A percentile compares a stretch with the other conserved stretches of the same genome.
Evolutionary conservation across 106 monocot species (phyloP).

Genomic region (Dioscorea alata): DNA sequence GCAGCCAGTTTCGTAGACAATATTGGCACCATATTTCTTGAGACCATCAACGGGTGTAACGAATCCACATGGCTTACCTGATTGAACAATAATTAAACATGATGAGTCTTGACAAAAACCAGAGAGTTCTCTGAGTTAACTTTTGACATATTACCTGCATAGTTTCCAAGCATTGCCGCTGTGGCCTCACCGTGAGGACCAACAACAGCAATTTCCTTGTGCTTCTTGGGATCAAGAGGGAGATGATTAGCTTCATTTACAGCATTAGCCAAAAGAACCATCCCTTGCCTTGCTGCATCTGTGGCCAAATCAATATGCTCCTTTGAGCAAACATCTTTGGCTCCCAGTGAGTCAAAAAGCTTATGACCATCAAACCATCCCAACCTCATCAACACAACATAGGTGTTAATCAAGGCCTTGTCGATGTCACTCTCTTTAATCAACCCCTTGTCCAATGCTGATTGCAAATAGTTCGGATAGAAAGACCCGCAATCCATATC

Average conservation of each 20-base stretch:
- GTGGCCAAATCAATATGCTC: conserved; percentile 16
- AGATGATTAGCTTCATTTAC: neutral
- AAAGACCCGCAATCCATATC: conserved; percentile 49
- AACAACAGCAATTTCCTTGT: conserved; percentile 12
- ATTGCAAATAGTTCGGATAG: neutral
- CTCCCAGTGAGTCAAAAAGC: conserved; percentile 9
- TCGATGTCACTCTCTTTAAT: conserved; percentile 41
- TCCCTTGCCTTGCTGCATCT: conserved; percentile 29
- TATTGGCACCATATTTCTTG: neutral
- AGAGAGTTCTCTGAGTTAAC: neutral
- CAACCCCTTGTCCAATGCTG: conserved; percentile 22
- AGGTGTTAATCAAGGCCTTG: conserved; percentile 36
- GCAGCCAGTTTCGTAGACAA: conserved; percentile 3
- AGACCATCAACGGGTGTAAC: conserved; percentile 4
- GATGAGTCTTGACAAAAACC: neutral
- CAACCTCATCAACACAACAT: conserved; percentile 38
- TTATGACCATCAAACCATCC: conserved; percentile 39
- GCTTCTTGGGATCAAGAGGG: neutral
- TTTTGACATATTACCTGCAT: conserved; percentile 11
- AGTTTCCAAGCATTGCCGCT: conserved; percentile 34
- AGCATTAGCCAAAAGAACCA: conserved; percentile 34
- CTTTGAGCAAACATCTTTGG: conserved; percentile 14
- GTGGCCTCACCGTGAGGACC: conserved; percentile 35
- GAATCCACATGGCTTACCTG: conserved; percentile 28
- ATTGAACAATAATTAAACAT: neutral